Evolutionary conservation across 2,329 filamentous ascomycete species (phyloP).

Genomic region (Tolypocladium inflatum): DNA sequence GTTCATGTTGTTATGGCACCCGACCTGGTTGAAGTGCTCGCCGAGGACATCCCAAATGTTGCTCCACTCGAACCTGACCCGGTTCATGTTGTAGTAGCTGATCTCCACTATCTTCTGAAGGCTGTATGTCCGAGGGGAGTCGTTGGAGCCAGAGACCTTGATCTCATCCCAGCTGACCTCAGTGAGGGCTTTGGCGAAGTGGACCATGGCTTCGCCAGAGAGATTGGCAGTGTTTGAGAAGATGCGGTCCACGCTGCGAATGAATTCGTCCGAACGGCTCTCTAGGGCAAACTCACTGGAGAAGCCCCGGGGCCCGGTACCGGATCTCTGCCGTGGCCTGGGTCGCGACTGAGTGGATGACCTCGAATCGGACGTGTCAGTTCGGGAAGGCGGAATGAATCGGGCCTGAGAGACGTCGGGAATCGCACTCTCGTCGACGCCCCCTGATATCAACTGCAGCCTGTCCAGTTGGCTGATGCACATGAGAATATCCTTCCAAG

Average conservation of each 20-base stretch:
- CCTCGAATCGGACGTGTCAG: slow-evolving; percentile 46
- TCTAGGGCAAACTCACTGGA: slow-evolving; percentile 80
- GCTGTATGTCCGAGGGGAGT: slow-evolving; percentile 93
- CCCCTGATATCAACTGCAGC: slow-evolving; percentile 87
- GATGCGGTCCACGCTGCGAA: slow-evolving; percentile 88
- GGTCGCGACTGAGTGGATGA: slow-evolving; percentile 55
- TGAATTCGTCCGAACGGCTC: slow-evolving; percentile 83
- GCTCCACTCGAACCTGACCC: slow-evolving; percentile 96
- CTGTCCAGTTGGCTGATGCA: slow-evolving; percentile 94
- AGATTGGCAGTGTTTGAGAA: slow-evolving; percentile 95
- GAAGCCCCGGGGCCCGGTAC: slow-evolving; percentile 53
- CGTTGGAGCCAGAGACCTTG: slow-evolving; percentile 90
- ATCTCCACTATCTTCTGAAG: slow-evolving; percentile 98
- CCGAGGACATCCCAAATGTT: slow-evolving; percentile 97
- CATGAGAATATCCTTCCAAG: slow-evolving; percentile 92
- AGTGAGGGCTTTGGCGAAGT: slow-evolving; percentile 85
- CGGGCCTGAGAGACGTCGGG: slow-evolving; percentile 85
- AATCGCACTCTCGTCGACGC: slow-evolving; percentile 84
- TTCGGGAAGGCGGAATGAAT: slow-evolving; percentile 51
- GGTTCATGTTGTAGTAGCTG: slow-evolving; percentile 98
- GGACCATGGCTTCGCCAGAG: slow-evolving; percentile 86
- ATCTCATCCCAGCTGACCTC: slow-evolving; percentile 99
- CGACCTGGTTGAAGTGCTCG: slow-evolving; percentile 96
- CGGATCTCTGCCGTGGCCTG: slow-evolving; percentile 38
- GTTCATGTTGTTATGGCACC: slow-evolving; percentile 90